Conservation (phyloP, 1,284 basidiomycete genomes). For the Earliella scabrosa region DNA sequence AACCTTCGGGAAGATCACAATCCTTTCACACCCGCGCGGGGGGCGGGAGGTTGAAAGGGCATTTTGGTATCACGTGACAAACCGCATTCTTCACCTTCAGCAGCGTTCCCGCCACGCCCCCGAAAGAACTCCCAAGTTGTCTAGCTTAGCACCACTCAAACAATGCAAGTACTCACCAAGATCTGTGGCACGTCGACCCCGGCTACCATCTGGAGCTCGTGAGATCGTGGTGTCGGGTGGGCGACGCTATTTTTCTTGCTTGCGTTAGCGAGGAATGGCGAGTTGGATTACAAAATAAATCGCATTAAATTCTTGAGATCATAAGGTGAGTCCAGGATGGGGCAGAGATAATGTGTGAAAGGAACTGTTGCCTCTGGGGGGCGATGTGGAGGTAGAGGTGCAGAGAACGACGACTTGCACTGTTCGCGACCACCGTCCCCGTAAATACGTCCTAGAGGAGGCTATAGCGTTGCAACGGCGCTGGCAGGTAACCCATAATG, state of each 20-base stretch:
- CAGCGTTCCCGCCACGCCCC: slow-evolving; percentile 9
- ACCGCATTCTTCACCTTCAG: background rate
- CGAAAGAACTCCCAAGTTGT: background rate
- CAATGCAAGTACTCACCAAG: slow-evolving; percentile 11
- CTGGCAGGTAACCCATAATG: background rate
- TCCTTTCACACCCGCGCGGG: background rate
- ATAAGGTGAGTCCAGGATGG: too few relatives aligned
- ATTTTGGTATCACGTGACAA: slow-evolving; percentile 7
- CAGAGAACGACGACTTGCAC: background rate
- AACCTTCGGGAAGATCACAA: slow-evolving; percentile 5
- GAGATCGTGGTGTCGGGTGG: background rate
- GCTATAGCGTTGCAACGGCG: background rate
- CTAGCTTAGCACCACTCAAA: background rate
- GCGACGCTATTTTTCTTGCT: background rate
- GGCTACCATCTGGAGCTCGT: background rate
- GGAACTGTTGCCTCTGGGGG: too few relatives aligned
- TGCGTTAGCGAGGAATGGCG: background rate
- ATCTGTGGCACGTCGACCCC: background rate
- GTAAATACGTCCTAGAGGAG: background rate
- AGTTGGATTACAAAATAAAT: background rate
- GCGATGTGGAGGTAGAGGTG: too few relatives aligned
- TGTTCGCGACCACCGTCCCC: background rate
- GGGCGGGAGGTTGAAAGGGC: background rate
- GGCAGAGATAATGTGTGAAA: too few relatives aligned
- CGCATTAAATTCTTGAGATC: too few relatives aligned